Percentiles rank a stretch among this genome's conserved stretches.
These are phyloP conservation scores for Marchantia paleacea DNA, from an alignment of 225 moss, liverwort and hornwort species.

Conservation along the genomic window DNA sequence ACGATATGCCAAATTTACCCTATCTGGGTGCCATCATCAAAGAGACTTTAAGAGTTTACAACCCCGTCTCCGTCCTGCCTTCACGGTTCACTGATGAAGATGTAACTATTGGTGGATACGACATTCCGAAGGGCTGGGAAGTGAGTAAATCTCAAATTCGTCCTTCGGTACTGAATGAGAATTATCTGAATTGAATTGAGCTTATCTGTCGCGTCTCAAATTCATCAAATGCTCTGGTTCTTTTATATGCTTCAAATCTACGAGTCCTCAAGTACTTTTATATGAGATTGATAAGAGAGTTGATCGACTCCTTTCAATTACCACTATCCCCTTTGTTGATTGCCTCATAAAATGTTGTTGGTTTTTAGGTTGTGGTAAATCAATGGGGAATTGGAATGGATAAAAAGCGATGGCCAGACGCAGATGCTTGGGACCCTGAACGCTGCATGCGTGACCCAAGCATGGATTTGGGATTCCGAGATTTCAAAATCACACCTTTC, in stretches of 20 bases:
- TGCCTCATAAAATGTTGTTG: too few species aligned
- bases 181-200: too few species aligned
- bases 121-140: conserved; percentile 33
- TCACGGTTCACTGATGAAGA: conserved; percentile 43
- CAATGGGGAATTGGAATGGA: conserved; percentile 43
- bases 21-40: conserved; percentile 50
- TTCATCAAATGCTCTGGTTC: too few species aligned
- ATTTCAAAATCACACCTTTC: conserved; percentile 53
- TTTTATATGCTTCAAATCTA: too few species aligned
- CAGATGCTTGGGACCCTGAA: conserved; percentile 55
- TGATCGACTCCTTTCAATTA: too few species aligned
- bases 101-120: background rate
- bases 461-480: conserved; percentile 55
- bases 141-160: background rate
- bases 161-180: too few species aligned
- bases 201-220: too few species aligned
- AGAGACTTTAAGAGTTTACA: conserved; percentile 49
- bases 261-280: too few species aligned
- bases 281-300: too few species aligned
- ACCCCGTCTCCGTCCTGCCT: conserved; percentile 43
- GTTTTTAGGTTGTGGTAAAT: conserved; percentile 44
- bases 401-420: conserved; percentile 47
- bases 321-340: too few species aligned
- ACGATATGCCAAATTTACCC: conserved; percentile 43
- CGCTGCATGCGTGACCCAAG: conserved; percentile 28